Evolutionary conservation across 345 rosid species (phyloP).

Genomic region (Aegle marmelos): DNA sequence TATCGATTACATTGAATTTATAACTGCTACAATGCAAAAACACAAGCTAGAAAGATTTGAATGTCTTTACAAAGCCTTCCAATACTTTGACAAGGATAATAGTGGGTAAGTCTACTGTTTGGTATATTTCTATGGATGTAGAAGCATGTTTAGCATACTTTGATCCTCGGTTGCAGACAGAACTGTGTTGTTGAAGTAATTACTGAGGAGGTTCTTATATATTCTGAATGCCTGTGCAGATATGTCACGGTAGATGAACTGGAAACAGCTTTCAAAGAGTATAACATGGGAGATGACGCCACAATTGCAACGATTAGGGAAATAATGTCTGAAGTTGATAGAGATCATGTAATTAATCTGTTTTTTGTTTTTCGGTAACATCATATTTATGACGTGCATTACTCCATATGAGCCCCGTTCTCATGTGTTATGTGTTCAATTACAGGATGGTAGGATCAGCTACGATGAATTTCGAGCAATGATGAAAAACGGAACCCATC

Average conservation of each 20-base stretch:
- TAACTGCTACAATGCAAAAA: too few relatives aligned
- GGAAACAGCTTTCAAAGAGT: slow-evolving; percentile 72
- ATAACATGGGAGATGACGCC: slow-evolving; percentile 73
- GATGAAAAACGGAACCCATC: slow-evolving; percentile 29
- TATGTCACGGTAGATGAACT: slow-evolving; percentile 82
- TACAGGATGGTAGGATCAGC: background rate
- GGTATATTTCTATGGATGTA: background rate
- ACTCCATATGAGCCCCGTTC: background rate
- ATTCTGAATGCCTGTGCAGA: slow-evolving; percentile 27
- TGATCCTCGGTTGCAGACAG: too few relatives aligned
- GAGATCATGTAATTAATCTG: background rate
- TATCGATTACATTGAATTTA: too few relatives aligned
- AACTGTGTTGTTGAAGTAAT: background rate
- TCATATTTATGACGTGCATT: slow-evolving; percentile 32
- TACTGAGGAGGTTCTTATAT: background rate
- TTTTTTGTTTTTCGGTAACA: background rate
- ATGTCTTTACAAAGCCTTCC: too few relatives aligned
- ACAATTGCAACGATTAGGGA: slow-evolving; percentile 47
- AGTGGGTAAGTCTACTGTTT: slow-evolving; percentile 54
- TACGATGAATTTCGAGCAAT: slow-evolving; percentile 3
- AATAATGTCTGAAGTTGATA: slow-evolving; percentile 63
- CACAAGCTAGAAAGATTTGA: too few relatives aligned
- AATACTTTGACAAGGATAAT: slow-evolving; percentile 18
- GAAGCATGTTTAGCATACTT: background rate
- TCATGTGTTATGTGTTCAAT: background rate